phyloP scores from a whole-genome alignment of 2,329 filamentous ascomycete species.

The Atkinsonella hypoxylon region DNA sequence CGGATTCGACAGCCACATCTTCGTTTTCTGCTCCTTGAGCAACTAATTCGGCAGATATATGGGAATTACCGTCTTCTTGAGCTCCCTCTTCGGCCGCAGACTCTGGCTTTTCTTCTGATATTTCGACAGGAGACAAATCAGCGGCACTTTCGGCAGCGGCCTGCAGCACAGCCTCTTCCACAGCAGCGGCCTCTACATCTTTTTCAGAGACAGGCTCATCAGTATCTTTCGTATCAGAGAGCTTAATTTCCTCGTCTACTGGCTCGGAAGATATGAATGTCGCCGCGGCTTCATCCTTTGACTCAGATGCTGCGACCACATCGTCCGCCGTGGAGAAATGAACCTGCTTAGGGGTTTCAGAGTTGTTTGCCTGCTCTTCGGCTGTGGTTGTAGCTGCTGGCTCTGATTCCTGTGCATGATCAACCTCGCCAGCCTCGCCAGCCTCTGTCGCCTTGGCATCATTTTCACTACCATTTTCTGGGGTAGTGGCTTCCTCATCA shows the following conservation, averaged over 20 bases:
- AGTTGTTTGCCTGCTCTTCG: not conserved
- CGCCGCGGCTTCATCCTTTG: not conserved
- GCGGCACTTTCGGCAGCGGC: not conserved
- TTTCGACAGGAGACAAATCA: not conserved
- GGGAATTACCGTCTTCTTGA: not conserved
- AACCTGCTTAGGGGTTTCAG: constrained; percentile 5
- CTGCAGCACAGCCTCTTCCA: constrained; percentile 1
- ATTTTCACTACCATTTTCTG: not conserved
- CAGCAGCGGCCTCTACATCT: not conserved
- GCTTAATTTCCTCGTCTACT: not conserved
- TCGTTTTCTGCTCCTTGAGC: not conserved
- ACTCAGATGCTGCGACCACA: not conserved
- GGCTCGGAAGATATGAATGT: not conserved
- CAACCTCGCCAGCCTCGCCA: not conserved
- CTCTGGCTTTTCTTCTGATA: not conserved
- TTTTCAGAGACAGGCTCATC: constrained; percentile 2
- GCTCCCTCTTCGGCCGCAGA: not conserved
- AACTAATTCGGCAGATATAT: not conserved
- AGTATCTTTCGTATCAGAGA: not conserved
- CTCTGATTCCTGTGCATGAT: not conserved
- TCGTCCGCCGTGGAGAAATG: constrained; percentile 8
- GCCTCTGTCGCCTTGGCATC: not conserved
- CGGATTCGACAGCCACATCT: not conserved
- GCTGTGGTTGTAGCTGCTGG: not conserved
- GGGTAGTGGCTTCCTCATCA: not conserved